Percentiles rank a stretch among this genome's conserved stretches.
phyloP scores from a whole-genome alignment of 257 asterid species.

The Ilex aquifolium region DNA sequence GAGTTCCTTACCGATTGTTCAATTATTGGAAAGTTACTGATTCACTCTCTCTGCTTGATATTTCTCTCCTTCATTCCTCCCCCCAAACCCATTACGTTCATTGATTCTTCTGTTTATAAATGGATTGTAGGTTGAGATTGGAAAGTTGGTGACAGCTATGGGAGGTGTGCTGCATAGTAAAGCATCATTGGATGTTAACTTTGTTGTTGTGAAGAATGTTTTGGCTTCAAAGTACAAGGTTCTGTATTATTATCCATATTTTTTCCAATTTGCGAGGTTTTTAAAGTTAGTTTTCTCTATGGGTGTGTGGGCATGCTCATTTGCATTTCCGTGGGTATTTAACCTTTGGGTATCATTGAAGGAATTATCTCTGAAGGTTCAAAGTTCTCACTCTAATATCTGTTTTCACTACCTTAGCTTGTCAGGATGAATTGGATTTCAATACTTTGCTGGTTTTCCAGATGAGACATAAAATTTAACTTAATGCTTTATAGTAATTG shows the following conservation, averaged over 20 bases:
- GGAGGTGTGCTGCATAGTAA: conserved; percentile 69
- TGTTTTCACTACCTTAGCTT: neutral
- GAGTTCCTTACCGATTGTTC: too few relatives aligned
- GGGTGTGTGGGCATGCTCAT: too few relatives aligned
- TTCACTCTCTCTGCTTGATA: neutral
- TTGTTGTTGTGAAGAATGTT: conserved; percentile 87
- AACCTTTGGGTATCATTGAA: neutral
- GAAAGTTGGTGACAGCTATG: conserved; percentile 75
- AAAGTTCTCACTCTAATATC: neutral
- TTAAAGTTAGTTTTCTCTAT: neutral
- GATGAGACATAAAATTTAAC: neutral
- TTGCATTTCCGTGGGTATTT: neutral
- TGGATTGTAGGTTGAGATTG: conserved; percentile 59
- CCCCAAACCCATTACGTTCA: conserved; percentile 4
- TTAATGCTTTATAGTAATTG: neutral
- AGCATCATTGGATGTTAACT: conserved; percentile 76
- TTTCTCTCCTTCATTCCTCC: neutral
- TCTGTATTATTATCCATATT: conserved; percentile 7
- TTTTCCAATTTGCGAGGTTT: neutral
- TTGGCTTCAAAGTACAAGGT: conserved; percentile 84
- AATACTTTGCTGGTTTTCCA: neutral
- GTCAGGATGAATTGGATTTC: neutral
- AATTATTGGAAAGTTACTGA: too few relatives aligned
- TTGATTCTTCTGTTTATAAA: conserved; percentile 19
- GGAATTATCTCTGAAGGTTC: neutral